A percentile compares a stretch with the other conserved stretches of the same genome.
Conservation (phyloP, 2,329 filamentous ascomycete genomes). For the Fusarium ambrosium region DNA sequence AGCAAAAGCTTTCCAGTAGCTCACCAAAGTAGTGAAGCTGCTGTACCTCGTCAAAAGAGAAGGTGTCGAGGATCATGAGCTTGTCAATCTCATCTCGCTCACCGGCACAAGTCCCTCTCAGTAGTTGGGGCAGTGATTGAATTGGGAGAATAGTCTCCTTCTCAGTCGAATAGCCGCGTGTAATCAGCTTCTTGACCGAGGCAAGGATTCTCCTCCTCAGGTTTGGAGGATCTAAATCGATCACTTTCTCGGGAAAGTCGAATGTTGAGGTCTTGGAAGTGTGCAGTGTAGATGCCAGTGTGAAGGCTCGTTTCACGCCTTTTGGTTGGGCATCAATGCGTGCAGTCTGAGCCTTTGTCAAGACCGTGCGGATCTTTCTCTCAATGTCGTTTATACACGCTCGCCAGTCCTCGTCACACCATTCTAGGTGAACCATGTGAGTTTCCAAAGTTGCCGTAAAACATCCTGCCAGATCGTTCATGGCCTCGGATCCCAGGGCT, state of each 20-base stretch:
- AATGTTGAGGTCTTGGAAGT: neutral
- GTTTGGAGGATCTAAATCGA: neutral
- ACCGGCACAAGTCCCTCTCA: too few species aligned
- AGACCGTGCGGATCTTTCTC: neutral
- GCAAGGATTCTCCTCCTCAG: neutral
- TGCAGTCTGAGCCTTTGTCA: constrained; percentile 22
- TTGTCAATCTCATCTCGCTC: neutral
- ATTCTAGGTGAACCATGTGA: constrained; percentile 16
- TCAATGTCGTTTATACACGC: constrained; percentile 27
- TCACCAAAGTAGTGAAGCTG: constrained; percentile 12
- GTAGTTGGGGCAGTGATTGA: neutral
- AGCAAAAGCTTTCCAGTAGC: constrained; percentile 6
- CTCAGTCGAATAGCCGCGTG: neutral
- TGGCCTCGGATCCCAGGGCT: neutral
- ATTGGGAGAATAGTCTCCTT: neutral
- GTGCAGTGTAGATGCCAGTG: neutral
- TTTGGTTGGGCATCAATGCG: neutral
- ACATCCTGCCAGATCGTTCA: neutral
- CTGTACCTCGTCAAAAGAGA: constrained; percentile 21
- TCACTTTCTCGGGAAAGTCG: neutral
- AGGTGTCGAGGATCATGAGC: constrained; percentile 14
- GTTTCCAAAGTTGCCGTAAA: constrained; percentile 15
- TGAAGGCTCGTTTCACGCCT: neutral
- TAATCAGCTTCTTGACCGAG: neutral
- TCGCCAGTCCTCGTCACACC: constrained; percentile 29